Conservation (phyloP, 2,329 filamentous ascomycete genomes). For the Juglanconis sp. region DNA sequence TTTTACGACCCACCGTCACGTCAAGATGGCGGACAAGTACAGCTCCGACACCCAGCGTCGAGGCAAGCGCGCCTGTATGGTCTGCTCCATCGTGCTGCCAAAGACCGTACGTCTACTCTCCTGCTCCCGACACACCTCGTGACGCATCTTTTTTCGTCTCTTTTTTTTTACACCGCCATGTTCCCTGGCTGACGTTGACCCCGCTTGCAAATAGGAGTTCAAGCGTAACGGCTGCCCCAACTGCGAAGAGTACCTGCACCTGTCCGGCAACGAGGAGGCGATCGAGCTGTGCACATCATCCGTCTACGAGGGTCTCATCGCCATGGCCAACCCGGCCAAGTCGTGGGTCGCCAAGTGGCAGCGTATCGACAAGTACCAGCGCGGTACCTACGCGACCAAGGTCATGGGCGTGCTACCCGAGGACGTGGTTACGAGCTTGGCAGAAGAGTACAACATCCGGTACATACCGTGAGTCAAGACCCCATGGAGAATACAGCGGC, state of each 20-base stretch:
- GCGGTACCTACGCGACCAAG: constrained; percentile 90
- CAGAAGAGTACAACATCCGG: constrained; percentile 61
- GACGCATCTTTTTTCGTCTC: too few species aligned
- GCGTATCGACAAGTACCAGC: constrained; percentile 81
- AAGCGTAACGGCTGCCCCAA: constrained; percentile 87
- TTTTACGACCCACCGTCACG: too few species aligned
- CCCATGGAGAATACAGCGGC: not conserved
- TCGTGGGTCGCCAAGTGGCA: constrained; percentile 99
- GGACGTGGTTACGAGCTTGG: constrained; percentile 57
- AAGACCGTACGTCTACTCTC: constrained; percentile 55
- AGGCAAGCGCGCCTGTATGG: constrained; percentile 94
- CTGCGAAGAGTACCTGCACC: constrained; percentile 88
- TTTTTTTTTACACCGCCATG: not conserved
- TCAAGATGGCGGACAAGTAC: not conserved
- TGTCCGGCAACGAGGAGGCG: constrained; percentile 72
- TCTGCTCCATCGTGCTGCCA: constrained; percentile 91
- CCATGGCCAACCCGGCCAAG: constrained; percentile 73
- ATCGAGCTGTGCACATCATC: constrained; percentile 93
- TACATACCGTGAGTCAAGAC: constrained; percentile 59
- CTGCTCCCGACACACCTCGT: not conserved
- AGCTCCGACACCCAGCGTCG: constrained; percentile 58
- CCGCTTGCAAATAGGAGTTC: constrained; percentile 63
- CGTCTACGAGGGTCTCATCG: constrained; percentile 90
- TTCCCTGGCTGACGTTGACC: not conserved
- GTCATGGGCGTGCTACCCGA: constrained; percentile 78